Conservation (phyloP, 805 yeast genomes). For the Sugiyamaella lignohabitans region DNA sequence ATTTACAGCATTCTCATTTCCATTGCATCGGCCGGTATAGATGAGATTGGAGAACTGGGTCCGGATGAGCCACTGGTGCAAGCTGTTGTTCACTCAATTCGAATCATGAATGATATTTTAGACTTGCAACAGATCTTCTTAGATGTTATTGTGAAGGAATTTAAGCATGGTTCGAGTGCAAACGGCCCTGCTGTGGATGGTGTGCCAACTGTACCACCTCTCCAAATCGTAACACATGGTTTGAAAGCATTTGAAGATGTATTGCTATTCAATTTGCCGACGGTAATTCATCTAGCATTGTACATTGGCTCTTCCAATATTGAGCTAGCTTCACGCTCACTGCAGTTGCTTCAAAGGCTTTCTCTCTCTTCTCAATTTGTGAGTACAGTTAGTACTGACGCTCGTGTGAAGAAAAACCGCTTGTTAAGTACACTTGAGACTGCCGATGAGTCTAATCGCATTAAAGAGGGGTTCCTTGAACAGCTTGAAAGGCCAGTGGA, state of each 20-base stretch:
- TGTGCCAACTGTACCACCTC: no score
- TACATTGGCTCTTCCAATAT: conserved; percentile 57
- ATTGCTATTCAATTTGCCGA: conserved; percentile 59
- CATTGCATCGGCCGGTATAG: conserved; percentile 55
- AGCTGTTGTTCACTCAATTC: conserved; percentile 26
- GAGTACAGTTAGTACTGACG: conserved; percentile 23
- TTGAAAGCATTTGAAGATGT: conserved; percentile 64
- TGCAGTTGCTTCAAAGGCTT: conserved; percentile 48
- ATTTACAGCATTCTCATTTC: conserved; percentile 52
- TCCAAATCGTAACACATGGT: conserved; percentile 37
- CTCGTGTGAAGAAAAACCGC: conserved; percentile 45
- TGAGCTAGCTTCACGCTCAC: conserved; percentile 46
- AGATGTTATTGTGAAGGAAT: conserved; percentile 42
- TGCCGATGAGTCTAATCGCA: conserved; percentile 69
- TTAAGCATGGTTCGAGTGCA: conserved; percentile 1
- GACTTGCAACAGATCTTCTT: conserved; percentile 51
- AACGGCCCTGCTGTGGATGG: no score
- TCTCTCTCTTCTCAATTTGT: conserved; percentile 44
- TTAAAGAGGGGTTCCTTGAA: conserved; percentile 63
- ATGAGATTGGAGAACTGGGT: conserved; percentile 41
- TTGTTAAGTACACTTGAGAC: conserved; percentile 66
- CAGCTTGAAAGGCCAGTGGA: conserved; percentile 44
- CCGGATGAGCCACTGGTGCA: conserved; percentile 31
- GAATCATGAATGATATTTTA: conserved; percentile 19
- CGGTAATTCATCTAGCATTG: conserved; percentile 67